Percentiles rank a stretch among this genome's conserved stretches.
Conservation (phyloP, 768 basidiomycete species). For the Boletellus ananas region DNA sequence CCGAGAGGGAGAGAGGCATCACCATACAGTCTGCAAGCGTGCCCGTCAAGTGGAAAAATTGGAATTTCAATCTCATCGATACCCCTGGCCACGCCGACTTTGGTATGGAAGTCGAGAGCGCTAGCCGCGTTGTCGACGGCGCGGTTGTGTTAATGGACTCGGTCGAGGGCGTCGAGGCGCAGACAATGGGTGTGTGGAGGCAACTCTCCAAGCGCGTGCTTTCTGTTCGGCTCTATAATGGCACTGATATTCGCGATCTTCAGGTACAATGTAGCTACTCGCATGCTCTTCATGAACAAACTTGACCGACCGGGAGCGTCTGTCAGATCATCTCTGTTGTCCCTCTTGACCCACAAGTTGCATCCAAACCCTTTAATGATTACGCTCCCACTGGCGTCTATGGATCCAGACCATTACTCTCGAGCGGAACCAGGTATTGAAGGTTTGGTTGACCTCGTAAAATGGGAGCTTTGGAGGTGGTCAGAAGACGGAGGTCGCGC, state of each 20-base stretch:
- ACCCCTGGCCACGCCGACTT: slow-evolving; percentile 93
- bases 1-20: slow-evolving; percentile 86
- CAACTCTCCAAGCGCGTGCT: slow-evolving; percentile 75
- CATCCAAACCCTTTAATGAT: slow-evolving; percentile 71
- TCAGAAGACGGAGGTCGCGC: slow-evolving; percentile 44
- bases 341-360: slow-evolving; percentile 68
- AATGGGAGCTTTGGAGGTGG: slow-evolving; percentile 84
- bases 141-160: slow-evolving; percentile 87
- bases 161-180: slow-evolving; percentile 88
- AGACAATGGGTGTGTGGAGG: slow-evolving; percentile 85
- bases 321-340: slow-evolving; percentile 64
- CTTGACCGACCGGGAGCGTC: slow-evolving; percentile 85
- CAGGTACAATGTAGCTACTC: slow-evolving; percentile 76
- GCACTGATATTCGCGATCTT: slow-evolving; percentile 1
- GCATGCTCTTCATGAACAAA: slow-evolving; percentile 84
- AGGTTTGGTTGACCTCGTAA: slow-evolving; percentile 78
- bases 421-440: slow-evolving; percentile 81
- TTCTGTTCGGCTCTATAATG: slow-evolving; percentile 4
- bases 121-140: slow-evolving; percentile 85
- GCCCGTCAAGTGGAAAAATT: slow-evolving; percentile 79
- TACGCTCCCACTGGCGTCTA: slow-evolving; percentile 75
- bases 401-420: slow-evolving; percentile 58
- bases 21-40: slow-evolving; percentile 93
- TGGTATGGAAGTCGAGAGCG: slow-evolving; percentile 96
- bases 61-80: slow-evolving; percentile 85